Percentiles rank a stretch among this genome's conserved stretches.
phyloP scores from a whole-genome alignment of 768 basidiomycete species.

The Strobilomyces echinocephalus region DNA sequence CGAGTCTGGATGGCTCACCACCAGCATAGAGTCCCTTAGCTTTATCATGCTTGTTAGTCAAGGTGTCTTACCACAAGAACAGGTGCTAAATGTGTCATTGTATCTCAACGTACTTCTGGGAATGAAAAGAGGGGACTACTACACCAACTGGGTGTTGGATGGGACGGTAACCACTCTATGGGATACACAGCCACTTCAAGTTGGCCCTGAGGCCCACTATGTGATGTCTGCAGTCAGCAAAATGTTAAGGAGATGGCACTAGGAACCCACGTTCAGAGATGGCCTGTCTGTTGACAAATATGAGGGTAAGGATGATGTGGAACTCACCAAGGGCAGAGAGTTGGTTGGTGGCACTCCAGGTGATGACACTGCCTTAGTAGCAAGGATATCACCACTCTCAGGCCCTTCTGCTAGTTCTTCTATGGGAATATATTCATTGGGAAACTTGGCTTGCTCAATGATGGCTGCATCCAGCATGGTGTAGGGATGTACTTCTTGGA shows the following conservation, averaged over 20 bases:
- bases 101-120: no score
- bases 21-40: no score
- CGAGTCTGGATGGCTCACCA: no score
- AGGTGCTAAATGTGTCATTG: no score
- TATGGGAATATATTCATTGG: conserved; percentile 41
- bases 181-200: conserved; percentile 66
- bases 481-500: conserved; percentile 78
- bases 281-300: conserved; percentile 75
- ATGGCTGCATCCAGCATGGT: conserved; percentile 61
- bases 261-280: conserved; percentile 62
- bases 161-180: conserved; percentile 44
- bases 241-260: not conserved
- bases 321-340: conserved; percentile 68
- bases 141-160: conserved; percentile 47
- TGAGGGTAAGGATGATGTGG: conserved; percentile 75
- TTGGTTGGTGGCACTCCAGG: conserved; percentile 67
- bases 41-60: no score
- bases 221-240: not conserved
- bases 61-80: no score
- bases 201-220: conserved; percentile 69
- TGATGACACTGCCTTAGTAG: conserved; percentile 64
- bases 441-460: conserved; percentile 55
- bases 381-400: conserved; percentile 36
- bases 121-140: conserved; percentile 26
- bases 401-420: conserved; percentile 50